Percentiles rank a stretch among this genome's conserved stretches.
phyloP scores from a whole-genome alignment of 257 asterid genomes.

The Nicotiana tabacum region DNA sequence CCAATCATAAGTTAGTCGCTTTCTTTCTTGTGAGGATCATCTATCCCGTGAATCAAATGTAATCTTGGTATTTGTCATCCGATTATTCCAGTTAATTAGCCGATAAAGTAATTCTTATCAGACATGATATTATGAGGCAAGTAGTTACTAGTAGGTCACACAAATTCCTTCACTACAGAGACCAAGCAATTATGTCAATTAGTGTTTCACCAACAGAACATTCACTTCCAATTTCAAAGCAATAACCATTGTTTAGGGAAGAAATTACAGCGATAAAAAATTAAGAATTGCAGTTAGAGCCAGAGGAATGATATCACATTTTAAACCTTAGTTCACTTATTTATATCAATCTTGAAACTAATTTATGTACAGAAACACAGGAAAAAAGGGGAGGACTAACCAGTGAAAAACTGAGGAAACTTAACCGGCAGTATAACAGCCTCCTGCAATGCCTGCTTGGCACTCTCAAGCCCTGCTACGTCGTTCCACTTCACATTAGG shows the following conservation, averaged over 20 bases:
- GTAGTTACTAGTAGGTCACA: not conserved
- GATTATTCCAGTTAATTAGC: not conserved
- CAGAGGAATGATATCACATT: not conserved
- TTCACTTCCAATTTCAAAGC: not conserved
- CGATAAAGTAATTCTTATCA: not conserved
- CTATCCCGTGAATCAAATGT: not conserved
- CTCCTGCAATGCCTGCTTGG: slow-evolving; percentile 54
- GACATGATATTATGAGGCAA: not conserved
- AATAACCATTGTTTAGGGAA: not conserved
- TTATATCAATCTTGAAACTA: not conserved
- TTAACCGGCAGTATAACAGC: slow-evolving; percentile 53
- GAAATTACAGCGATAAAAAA: not conserved
- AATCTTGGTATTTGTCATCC: not conserved
- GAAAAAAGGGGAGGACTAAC: slow-evolving; percentile 10
- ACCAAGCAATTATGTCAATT: not conserved
- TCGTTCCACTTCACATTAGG: slow-evolving; percentile 53
- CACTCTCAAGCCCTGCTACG: slow-evolving; percentile 57
- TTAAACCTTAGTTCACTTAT: not conserved
- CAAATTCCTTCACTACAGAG: not conserved
- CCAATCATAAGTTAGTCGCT: not conserved
- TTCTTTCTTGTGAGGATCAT: not conserved
- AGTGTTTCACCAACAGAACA: not conserved
- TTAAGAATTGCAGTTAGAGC: not conserved
- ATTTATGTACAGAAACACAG: not conserved
- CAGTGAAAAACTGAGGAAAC: slow-evolving; percentile 53